These are phyloP conservation scores for Fremontodendron californicum DNA, from an alignment of 345 rosid species.

Conservation along the genomic window DNA sequence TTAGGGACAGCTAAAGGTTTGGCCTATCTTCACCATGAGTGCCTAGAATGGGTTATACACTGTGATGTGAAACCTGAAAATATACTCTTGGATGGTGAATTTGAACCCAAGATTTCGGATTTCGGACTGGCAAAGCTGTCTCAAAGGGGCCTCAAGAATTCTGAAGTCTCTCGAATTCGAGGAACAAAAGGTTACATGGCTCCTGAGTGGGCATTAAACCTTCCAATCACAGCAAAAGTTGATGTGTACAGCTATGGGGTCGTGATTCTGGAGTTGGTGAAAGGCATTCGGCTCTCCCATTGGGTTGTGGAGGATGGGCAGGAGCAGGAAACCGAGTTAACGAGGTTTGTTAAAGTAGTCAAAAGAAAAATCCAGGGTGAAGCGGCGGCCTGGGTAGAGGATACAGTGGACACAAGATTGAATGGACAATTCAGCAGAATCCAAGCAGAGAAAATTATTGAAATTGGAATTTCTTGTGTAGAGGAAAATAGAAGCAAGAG, in stretches of 20 bases:
- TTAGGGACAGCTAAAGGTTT: constrained; percentile 55
- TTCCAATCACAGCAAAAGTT: constrained; percentile 38
- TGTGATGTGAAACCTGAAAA: constrained; percentile 67
- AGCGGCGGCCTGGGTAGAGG: constrained; percentile 30
- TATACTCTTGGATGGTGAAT: constrained; percentile 43
- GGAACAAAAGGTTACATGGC: constrained; percentile 38
- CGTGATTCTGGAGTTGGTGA: constrained; percentile 40
- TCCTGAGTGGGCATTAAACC: constrained; percentile 31
- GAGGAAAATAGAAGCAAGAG: constrained; percentile 16
- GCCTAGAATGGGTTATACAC: constrained; percentile 54
- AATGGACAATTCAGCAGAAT: not conserved
- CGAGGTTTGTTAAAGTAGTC: constrained; percentile 22
- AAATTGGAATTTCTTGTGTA: constrained; percentile 16
- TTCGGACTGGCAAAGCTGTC: constrained; percentile 52
- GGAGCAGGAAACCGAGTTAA: constrained; percentile 33
- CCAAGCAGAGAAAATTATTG: constrained; percentile 13
- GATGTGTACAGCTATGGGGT: constrained; percentile 44
- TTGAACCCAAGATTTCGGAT: constrained; percentile 49
- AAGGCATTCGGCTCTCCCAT: constrained; percentile 34
- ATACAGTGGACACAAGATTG: constrained; percentile 24
- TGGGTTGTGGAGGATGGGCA: constrained; percentile 22
- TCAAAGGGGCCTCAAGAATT: constrained; percentile 15
- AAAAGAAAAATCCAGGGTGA: constrained; percentile 20
- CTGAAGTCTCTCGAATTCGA: constrained; percentile 26
- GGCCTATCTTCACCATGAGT: constrained; percentile 61